phyloP scores from a whole-genome alignment of 2,329 filamentous ascomycete species.

The Microcera coccophila region DNA sequence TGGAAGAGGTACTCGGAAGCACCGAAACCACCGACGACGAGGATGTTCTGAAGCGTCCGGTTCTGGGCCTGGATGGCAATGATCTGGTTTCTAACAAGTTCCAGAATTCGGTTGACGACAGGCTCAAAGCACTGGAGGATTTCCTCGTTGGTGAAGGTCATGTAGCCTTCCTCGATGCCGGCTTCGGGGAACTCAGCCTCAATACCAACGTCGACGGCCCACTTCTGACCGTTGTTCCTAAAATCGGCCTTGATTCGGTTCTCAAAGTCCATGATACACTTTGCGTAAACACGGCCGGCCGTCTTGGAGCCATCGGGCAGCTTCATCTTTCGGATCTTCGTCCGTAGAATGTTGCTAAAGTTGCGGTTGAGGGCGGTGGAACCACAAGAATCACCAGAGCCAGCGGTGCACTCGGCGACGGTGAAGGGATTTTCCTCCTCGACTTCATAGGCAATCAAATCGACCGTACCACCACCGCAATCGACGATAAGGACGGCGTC shows the following conservation, averaged over 20 bases:
- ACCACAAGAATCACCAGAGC: conserved; percentile 94
- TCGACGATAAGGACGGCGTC: conserved; percentile 98
- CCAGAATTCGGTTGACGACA: conserved; percentile 93
- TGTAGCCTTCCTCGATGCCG: conserved; percentile 97
- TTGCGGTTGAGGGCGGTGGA: conserved; percentile 98
- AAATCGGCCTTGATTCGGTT: conserved; percentile 99
- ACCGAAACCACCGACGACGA: conserved; percentile 97
- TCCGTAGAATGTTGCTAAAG: conserved; percentile 95
- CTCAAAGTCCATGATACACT: conserved; percentile 99
- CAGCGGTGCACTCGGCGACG: conserved; percentile 93
- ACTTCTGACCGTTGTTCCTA: conserved; percentile 98
- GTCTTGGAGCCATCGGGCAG: conserved; percentile 94
- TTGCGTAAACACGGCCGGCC: conserved; percentile 95
- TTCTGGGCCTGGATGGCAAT: conserved; percentile 99
- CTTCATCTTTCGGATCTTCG: conserved; percentile 99
- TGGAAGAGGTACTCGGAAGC: conserved; percentile 99
- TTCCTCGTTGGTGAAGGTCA: conserved; percentile 99
- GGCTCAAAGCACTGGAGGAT: conserved; percentile 99
- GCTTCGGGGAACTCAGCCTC: conserved; percentile 97
- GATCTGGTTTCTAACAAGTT: conserved; percentile 95
- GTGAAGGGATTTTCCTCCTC: conserved; percentile 97
- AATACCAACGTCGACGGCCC: conserved; percentile 97
- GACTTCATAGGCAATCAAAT: conserved; percentile 98
- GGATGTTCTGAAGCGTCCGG: conserved; percentile 85
- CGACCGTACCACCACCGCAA: conserved; percentile 96